Evolutionary conservation across 257 asterid genomes (phyloP).

Genomic region (Penstemon newberryi): DNA sequence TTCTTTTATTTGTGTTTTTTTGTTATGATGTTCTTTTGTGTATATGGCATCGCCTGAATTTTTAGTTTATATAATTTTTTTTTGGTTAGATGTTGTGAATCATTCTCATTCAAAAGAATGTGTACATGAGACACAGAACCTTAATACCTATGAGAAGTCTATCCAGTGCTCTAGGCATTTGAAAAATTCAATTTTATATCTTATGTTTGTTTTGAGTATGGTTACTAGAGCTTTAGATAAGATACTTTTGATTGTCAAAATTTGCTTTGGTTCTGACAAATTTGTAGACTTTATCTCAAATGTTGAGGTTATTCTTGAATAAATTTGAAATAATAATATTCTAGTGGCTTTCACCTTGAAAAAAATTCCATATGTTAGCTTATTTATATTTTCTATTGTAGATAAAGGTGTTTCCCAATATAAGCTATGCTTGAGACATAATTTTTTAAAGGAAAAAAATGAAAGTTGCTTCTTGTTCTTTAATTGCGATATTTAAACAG

Average conservation of each 20-base stretch:
- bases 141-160: too few species aligned
- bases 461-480: not conserved
- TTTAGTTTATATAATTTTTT: too few species aligned
- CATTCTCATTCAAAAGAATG: too few species aligned
- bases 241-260: not conserved
- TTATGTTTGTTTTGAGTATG: too few species aligned
- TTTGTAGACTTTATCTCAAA: not conserved
- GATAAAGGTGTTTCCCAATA: not conserved
- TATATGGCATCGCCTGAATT: too few species aligned
- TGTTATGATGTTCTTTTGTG: too few species aligned
- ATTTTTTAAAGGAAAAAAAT: not conserved
- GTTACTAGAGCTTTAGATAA: too few species aligned
- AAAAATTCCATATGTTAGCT: not conserved
- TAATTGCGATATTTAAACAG: slow-evolving; percentile 42
- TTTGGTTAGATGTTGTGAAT: too few species aligned
- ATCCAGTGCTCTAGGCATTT: too few species aligned
- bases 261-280: not conserved
- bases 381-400: not conserved
- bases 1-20: too few species aligned
- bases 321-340: not conserved
- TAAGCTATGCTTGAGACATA: slow-evolving; percentile 10
- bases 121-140: too few species aligned
- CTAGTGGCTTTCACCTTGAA: slow-evolving; percentile 16
- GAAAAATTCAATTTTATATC: too few species aligned
- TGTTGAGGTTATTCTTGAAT: not conserved